phyloP scores from a whole-genome alignment of 805 yeast species.

The Yamadazyma paraphyllophila region DNA sequence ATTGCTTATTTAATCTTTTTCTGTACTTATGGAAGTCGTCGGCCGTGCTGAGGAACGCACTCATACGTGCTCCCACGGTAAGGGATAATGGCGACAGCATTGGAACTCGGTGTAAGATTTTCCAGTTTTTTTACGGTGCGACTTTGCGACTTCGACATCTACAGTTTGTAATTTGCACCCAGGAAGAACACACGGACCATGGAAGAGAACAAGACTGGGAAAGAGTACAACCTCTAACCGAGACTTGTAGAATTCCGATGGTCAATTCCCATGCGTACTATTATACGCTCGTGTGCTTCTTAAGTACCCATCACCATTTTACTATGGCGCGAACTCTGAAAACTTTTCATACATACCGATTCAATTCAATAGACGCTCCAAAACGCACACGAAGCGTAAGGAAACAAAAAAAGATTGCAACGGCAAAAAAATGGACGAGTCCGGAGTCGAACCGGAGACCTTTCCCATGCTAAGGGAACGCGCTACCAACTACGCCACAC shows the following conservation, averaged over 20 bases:
- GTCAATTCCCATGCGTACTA: too few species aligned
- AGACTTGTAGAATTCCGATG: too few species aligned
- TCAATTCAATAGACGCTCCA: not conserved
- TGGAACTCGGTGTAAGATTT: not conserved
- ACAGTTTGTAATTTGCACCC: too few species aligned
- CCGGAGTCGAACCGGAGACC: slow-evolving; percentile 48
- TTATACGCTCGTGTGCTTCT: too few species aligned
- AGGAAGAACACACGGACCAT: too few species aligned
- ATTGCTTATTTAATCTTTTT: slow-evolving; percentile 53
- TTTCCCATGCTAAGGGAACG: slow-evolving; percentile 50
- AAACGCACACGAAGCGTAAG: not conserved
- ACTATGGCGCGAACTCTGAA: too few species aligned
- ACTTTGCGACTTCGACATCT: not conserved
- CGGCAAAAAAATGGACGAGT: slow-evolving; percentile 35
- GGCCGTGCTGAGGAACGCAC: slow-evolving; percentile 61
- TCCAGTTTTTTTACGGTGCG: slow-evolving; percentile 3
- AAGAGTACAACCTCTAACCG: too few species aligned
- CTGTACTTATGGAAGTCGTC: slow-evolving; percentile 72
- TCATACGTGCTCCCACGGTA: slow-evolving; percentile 57
- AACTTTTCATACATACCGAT: too few species aligned
- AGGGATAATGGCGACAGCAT: slow-evolving; percentile 43
- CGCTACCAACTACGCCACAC: slow-evolving; percentile 52
- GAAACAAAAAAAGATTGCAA: not conserved
- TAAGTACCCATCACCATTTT: too few species aligned
- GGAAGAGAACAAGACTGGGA: too few species aligned